These are phyloP conservation scores for Batkoa obscura DNA, from an alignment of 371 early-diverging fungal species.

Conservation along the genomic window DNA sequence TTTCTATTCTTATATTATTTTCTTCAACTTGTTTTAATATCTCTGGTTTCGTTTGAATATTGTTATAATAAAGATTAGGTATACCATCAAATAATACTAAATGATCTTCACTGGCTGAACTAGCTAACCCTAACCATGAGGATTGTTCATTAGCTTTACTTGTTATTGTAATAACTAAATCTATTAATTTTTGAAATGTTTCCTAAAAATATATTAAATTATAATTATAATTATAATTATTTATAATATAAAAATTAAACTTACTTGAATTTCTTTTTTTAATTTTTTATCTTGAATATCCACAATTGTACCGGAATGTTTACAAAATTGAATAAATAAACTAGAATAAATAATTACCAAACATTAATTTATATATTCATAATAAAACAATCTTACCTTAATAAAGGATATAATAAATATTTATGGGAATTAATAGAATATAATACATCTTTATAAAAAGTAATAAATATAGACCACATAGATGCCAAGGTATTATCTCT, in stretches of 20 bases:
- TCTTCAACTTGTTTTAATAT: too few relatives aligned
- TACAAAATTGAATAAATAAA: not conserved
- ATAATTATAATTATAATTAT: too few relatives aligned
- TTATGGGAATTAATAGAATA: conserved; percentile 1
- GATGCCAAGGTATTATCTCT: not conserved
- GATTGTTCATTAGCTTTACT: not conserved
- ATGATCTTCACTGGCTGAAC: not conserved
- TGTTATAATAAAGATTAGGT: not conserved
- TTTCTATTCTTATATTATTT: too few relatives aligned
- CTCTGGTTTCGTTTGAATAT: too few relatives aligned
- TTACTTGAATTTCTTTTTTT: not conserved
- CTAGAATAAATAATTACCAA: too few relatives aligned
- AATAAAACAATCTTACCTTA: not conserved
- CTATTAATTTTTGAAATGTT: conserved; percentile 1
- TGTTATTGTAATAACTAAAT: not conserved
- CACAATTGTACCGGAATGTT: not conserved
- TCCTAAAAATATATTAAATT: not conserved
- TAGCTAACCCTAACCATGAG: not conserved
- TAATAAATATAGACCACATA: not conserved
- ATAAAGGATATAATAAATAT: conserved; percentile 1
- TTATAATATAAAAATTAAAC: too few relatives aligned
- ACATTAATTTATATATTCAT: not conserved
- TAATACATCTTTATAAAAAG: conserved; percentile 1
- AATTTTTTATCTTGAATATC: not conserved
- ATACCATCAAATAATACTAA: not conserved